Evolutionary conservation across 1,284 basidiomycete genomes (phyloP), one percentile per base, ranked within the genome.

Genomic region (Leccinum subrobustum): DNA sequence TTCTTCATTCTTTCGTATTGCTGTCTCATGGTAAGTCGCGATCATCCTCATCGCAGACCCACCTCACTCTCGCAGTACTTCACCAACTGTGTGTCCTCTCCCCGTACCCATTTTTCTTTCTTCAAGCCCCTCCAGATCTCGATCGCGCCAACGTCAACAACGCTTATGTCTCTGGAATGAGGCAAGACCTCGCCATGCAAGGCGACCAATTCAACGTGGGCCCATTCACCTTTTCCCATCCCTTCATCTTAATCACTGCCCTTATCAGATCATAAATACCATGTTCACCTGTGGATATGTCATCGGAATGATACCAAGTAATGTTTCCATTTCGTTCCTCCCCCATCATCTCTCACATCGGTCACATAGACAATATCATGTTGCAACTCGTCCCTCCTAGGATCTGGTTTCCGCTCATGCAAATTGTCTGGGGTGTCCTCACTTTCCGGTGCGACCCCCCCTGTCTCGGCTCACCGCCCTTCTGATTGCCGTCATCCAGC

Each of bases 121-220:
- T 54, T 35, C 29, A 29, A 52, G 1, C 47, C 18, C 20, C 16
- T 18, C 35, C 56, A 87, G 86, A 89, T 72, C 77, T 89, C 20
- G 85, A 88, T 70, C 77, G 86, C 60, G 84, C 85, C 25, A 88
- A 88, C 70, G 77, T 89, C 47, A 78, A 79, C 60, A 88, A 89
- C 72, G 86, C 87, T 7, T 91, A 90, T 71, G 89, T 93, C 16
- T 91, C 88, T 4, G 92, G 91, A 3, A 92, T 94, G 91, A 86
- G 83, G 65, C 88, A 93, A 73, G 89, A 91, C 52, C 79, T 93
- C 35, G 68, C 80, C 61, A 87, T 92, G 83, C 74, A 79, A 54
- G 89, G 89, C 33, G 88, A 83, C 48, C 80, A 92, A 62, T 86
- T 84, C 70, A 92, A 92, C 71, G 87, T 84, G 54, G 62, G 74